Evolutionary conservation across 1,139 yeast genomes (phyloP), one percentile per base, ranked within the genome.

Genomic region (Magnusiomyces ingens): DNA sequence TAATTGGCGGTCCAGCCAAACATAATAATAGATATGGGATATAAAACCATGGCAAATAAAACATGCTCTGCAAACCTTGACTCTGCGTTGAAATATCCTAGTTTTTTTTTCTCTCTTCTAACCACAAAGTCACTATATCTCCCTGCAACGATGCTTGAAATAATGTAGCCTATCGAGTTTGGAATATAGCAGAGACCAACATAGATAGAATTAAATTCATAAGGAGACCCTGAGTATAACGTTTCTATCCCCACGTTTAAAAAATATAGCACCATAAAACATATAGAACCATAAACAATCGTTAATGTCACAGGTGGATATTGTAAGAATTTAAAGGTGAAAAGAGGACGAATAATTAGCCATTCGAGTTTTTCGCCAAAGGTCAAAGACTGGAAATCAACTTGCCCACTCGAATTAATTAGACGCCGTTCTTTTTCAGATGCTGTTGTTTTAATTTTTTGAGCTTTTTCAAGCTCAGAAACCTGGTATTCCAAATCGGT

Each of bases 111-210:
- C 50, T 82, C 81, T 29, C 75, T 73, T 50, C 71, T 74, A 49
- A 87, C 70, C 45, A 86, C 70, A 41, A 70, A 66, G 67, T 89
- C 96, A 55, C 82, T 82, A 86, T 93, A 88, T 58, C 77, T 75
- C 1, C 96, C 96, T 35, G 95, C 94, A 55, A 79, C 71, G 15
- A 87, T 68, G 2, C 93, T 83, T 0, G 94, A 93, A 48, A 84
- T 61, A 40, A 88, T 70, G 63, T 88, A 88, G 0, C 93, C 82
- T 17, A 86, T 78, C 0, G 95, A 86, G 67, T 88, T 87, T 43
- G 96, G 96, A 43, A 89, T 81, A 69, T 87, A 89, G 58, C 85
- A 75, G 44, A 89, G 72, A 47, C 96, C 96, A 52, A 84, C 77
- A 55, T 84, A 76, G 52, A 87, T 70, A 1, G 85, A 69, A 43